Base-by-base conservation (phyloP, 1,284 basidiomycete genomes). In the Pseudozyma tsukubaensis region DNA sequence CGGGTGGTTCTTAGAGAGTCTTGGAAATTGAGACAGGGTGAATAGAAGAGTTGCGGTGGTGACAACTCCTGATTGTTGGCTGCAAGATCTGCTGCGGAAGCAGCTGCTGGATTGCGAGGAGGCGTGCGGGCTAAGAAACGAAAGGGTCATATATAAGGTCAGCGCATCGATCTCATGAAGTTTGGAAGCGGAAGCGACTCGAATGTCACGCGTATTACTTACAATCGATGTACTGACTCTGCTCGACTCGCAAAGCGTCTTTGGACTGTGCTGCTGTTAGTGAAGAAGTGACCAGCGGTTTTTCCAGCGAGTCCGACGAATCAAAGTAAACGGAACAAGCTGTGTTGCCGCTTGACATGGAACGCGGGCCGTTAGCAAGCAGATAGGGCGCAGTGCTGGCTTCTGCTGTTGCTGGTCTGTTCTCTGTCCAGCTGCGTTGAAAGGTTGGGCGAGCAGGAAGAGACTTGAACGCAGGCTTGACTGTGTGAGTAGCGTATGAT, bases 391-490 rank as follows among this genome's bases (percentile, higher is more conserved):
- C 37, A 19, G 24, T 7, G 24, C 24, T 19, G 11, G 50, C 21
- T 37, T 57, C 45, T 6, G 32, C 11, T 3, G 39, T 12, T n/a
- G 35, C 14, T 19, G 54, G 18, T 21, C 11, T 37, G 29, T 42
- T n/a, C 21, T 54, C 65, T 39, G 66, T 59, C 43, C 43, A 56
- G 60, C 57, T 55, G 39, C 66, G 60, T 37, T 48, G 48, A 39
- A 63, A 19, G 5, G 34, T 10, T n/a, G 66, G 60, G 3, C 60
- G 56, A 19, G 59, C 44, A 8, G 66, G 66, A 16, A 69, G 66
- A 43, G 65, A 54, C 24, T 62, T 68, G 50, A 62, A 29, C 4
- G 65, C 58, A 43, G 65, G 55, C 24, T 62, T 68, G 50, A 62
- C 37, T 8, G 65, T 62, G 43, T 61, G 39, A 44, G 50, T 21